Evolutionary conservation across 2,329 filamentous ascomycete genomes (phyloP).

Genomic region (Fusarium sp.): DNA sequence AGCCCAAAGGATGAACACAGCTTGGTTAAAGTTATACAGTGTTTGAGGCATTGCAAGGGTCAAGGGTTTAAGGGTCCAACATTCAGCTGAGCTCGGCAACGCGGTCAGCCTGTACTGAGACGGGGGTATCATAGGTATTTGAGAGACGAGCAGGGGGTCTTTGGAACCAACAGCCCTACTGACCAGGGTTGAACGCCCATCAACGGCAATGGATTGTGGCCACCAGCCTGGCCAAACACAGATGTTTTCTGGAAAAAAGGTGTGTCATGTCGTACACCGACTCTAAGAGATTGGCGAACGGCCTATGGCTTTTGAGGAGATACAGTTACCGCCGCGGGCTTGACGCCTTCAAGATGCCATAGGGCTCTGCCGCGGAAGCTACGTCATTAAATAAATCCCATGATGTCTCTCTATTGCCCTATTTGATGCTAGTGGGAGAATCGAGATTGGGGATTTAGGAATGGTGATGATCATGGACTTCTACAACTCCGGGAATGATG

Average conservation of each 20-base stretch:
- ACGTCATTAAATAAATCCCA: background rate
- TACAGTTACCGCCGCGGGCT: constrained; percentile 7
- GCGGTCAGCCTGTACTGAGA: too few relatives aligned
- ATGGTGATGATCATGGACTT: background rate
- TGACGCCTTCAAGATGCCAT: background rate
- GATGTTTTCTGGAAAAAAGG: background rate
- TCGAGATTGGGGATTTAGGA: background rate
- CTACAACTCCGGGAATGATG: background rate
- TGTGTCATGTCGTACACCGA: background rate
- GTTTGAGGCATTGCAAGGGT: background rate
- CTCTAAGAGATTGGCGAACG: background rate
- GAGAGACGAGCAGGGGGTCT: background rate
- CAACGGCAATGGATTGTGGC: background rate
- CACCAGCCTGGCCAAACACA: background rate
- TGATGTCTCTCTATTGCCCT: too few relatives aligned
- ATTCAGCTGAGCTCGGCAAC: background rate
- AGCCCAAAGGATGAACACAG: background rate
- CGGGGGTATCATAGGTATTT: too few relatives aligned
- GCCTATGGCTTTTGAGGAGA: background rate
- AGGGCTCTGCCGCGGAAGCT: background rate
- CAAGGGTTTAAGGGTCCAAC: background rate
- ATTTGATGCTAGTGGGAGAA: background rate
- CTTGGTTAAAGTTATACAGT: background rate
- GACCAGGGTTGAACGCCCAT: background rate
- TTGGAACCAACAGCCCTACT: constrained; percentile 6